phyloP scores from a whole-genome alignment of 2,329 filamentous ascomycete genomes.

The Pestalotiopsis sp. region DNA sequence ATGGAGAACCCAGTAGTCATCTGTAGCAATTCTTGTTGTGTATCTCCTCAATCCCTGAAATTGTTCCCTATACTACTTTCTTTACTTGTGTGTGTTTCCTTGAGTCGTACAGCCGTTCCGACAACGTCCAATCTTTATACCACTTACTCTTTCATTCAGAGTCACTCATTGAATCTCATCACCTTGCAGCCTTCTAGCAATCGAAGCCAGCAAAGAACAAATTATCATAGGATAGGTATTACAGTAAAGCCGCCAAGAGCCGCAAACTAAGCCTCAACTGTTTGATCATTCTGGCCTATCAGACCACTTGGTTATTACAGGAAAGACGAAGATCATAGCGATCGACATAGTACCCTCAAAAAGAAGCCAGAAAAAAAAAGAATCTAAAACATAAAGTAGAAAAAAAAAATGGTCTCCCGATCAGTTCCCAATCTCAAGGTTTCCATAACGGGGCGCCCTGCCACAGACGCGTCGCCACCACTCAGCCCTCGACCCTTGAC shows the following conservation, averaged over 20 bases:
- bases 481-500: not conserved
- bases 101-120: not conserved
- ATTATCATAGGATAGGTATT: not conserved
- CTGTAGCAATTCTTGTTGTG: not conserved
- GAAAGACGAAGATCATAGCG: not conserved
- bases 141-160: not conserved
- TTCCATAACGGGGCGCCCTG: not conserved
- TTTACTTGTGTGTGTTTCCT: not conserved
- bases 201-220: not conserved
- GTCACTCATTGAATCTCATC: not conserved
- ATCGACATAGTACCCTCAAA: not conserved
- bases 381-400: not conserved
- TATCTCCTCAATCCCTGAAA: not conserved
- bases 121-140: not conserved
- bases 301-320: too few species aligned
- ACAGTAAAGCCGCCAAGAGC: not conserved
- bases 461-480: not conserved
- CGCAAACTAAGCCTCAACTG: not conserved
- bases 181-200: not conserved
- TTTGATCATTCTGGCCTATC: not conserved
- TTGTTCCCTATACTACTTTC: not conserved
- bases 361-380: not conserved
- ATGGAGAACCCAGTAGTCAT: not conserved
- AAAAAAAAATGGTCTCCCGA: not conserved
- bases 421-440: not conserved